Evolutionary conservation across 2,329 filamentous ascomycete species (phyloP).

Genomic region (Pseudopyricularia cyperi): DNA sequence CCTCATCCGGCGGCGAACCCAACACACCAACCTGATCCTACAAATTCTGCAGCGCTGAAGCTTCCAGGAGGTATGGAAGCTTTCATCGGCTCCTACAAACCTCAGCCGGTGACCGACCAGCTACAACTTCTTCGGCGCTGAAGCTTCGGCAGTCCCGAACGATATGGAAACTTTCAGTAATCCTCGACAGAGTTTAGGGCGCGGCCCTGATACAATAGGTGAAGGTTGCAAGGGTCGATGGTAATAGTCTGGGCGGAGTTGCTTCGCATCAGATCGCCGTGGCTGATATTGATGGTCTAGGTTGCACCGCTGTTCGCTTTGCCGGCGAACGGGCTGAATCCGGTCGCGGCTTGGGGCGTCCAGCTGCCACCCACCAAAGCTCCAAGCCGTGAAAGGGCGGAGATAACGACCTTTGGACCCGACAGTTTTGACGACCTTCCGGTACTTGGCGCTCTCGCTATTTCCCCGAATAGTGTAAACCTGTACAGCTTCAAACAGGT

Average conservation of each 20-base stretch:
- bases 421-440: slow-evolving; percentile 56
- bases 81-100: too few species aligned
- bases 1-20: too few species aligned
- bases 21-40: too few species aligned
- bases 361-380: slow-evolving; percentile 43
- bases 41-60: too few species aligned
- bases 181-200: slow-evolving; percentile 24
- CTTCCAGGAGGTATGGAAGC: too few species aligned
- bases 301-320: slow-evolving; percentile 50
- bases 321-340: slow-evolving; percentile 50
- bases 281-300: slow-evolving; percentile 56
- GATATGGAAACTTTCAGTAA: slow-evolving; percentile 41
- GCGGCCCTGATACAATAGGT: slow-evolving; percentile 50
- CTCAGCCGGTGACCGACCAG: background rate
- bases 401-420: slow-evolving; percentile 48
- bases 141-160: slow-evolving; percentile 41
- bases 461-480: slow-evolving; percentile 45
- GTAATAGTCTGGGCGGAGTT: slow-evolving; percentile 49
- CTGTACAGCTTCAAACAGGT: slow-evolving; percentile 54
- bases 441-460: slow-evolving; percentile 33
- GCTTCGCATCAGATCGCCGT: slow-evolving; percentile 46
- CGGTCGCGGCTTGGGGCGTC: slow-evolving; percentile 42
- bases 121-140: slow-evolving; percentile 10
- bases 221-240: slow-evolving; percentile 50
- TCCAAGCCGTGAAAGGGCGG: slow-evolving; percentile 50